Evolutionary conservation across 305 asterid species (phyloP).

Genomic region (Stenogyne calaminthoides): DNA sequence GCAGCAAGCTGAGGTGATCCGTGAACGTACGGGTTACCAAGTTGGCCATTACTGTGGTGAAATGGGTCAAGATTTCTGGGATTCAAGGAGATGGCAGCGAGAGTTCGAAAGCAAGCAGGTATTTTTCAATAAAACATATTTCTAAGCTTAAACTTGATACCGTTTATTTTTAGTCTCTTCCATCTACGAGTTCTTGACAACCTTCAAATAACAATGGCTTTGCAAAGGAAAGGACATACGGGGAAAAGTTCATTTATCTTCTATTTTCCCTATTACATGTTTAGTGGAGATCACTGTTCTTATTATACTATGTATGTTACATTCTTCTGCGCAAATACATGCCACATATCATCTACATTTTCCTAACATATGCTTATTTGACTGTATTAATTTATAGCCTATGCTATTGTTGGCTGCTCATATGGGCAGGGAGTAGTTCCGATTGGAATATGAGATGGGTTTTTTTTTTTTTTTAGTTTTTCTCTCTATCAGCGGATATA

Average conservation of each 20-base stretch:
- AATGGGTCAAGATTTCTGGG: slow-evolving; percentile 99
- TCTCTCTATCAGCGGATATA: not conserved
- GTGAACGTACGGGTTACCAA: slow-evolving; percentile 84
- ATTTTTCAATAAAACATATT: slow-evolving; percentile 18
- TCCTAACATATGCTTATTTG: not conserved
- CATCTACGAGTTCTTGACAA: not conserved
- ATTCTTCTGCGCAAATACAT: not conserved
- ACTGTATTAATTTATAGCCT: not conserved
- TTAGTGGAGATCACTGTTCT: not conserved
- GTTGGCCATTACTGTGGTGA: slow-evolving; percentile 99
- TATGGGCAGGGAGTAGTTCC: not conserved
- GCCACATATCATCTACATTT: not conserved
- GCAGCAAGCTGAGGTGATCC: slow-evolving; percentile 99
- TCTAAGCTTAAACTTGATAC: slow-evolving; percentile 14
- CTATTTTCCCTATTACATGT: not conserved
- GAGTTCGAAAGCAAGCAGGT: slow-evolving; percentile 98
- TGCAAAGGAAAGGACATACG: slow-evolving; percentile 4
- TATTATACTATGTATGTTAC: not conserved
- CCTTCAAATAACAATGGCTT: not conserved
- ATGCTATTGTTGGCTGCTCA: slow-evolving; percentile 3
- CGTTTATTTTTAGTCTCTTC: slow-evolving; percentile 13
- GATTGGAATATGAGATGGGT: not conserved
- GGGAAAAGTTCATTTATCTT: slow-evolving; percentile 1
- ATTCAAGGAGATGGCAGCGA: slow-evolving; percentile 95
- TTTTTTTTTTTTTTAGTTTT: not conserved